Conservation (phyloP, 371 early-diverging fungal genomes). For the Haplosporangium sp. region DNA sequence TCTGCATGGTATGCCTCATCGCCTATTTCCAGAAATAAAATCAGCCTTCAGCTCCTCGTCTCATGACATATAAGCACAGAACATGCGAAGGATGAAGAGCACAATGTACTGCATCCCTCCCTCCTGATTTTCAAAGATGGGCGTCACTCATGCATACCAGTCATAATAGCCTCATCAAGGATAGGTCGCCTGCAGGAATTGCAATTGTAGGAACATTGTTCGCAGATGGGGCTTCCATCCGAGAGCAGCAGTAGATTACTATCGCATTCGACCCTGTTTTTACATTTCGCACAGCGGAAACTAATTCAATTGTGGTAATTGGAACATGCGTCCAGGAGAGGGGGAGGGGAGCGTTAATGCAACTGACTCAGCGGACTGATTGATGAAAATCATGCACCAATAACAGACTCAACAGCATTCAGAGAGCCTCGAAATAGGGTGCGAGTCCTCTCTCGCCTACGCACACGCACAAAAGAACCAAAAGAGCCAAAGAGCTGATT, state of each 20-base stretch:
- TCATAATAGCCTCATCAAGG: slow-evolving; percentile 90
- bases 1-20: slow-evolving; percentile 89
- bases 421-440: too few species aligned
- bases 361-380: too few species aligned
- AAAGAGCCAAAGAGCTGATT: too few species aligned
- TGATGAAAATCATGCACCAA: too few species aligned
- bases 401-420: too few species aligned
- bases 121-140: background rate
- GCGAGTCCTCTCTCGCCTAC: too few species aligned
- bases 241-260: slow-evolving; percentile 82
- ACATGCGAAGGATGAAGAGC: background rate
- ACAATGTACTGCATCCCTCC: background rate
- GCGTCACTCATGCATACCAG: slow-evolving; percentile 58
- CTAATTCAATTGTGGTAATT: slow-evolving; percentile 43
- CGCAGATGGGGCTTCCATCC: slow-evolving; percentile 88
- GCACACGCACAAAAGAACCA: too few species aligned
- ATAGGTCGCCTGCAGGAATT: slow-evolving; percentile 83
- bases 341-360: background rate
- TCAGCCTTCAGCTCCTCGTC: background rate
- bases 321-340: background rate
- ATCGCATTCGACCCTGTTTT: slow-evolving; percentile 79
- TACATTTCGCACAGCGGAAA: slow-evolving; percentile 85
- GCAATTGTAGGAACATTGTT: slow-evolving; percentile 89
- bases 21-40: slow-evolving; percentile 52
- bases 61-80: background rate